Percentiles rank a stretch among this genome's conserved stretches.
phyloP scores from a whole-genome alignment of 305 asterid species.

The Solanum chacoense region DNA sequence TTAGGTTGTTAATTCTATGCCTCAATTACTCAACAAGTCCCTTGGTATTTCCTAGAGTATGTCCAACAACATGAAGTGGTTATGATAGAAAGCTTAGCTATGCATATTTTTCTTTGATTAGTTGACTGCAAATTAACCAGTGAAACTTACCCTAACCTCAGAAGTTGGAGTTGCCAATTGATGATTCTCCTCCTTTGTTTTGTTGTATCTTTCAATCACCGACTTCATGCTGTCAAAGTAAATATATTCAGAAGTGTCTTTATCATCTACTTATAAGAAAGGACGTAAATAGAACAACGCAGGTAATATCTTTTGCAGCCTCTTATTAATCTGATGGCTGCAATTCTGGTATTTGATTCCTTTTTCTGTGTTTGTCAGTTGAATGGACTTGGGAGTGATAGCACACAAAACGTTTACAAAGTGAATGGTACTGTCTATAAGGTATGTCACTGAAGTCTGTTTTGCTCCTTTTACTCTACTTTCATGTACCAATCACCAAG shows the following conservation, averaged over 20 bases:
- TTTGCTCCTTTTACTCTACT: not conserved
- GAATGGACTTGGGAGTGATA: not conserved
- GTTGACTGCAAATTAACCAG: not conserved
- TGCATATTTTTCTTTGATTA: not conserved
- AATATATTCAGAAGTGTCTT: not conserved
- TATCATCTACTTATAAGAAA: not conserved
- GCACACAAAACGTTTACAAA: not conserved
- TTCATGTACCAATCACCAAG: not conserved
- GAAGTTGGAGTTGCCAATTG: conserved; percentile 23
- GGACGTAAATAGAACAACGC: not conserved
- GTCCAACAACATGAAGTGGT: not conserved
- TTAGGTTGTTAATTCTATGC: not conserved
- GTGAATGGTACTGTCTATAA: not conserved
- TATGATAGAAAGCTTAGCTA: not conserved
- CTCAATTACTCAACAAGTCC: not conserved
- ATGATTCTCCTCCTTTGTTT: conserved; percentile 25
- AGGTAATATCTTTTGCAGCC: not conserved
- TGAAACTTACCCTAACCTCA: conserved; percentile 31
- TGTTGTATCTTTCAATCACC: conserved; percentile 29
- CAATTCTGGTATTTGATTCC: not conserved
- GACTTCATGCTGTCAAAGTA: conserved; percentile 27
- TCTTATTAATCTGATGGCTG: not conserved
- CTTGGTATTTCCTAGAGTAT: not conserved
- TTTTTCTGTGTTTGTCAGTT: not conserved
- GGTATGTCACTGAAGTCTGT: not conserved